Evolutionary conservation across 306 rosid species (phyloP).

Genomic region (Psophocarpus tetragonolobus): DNA sequence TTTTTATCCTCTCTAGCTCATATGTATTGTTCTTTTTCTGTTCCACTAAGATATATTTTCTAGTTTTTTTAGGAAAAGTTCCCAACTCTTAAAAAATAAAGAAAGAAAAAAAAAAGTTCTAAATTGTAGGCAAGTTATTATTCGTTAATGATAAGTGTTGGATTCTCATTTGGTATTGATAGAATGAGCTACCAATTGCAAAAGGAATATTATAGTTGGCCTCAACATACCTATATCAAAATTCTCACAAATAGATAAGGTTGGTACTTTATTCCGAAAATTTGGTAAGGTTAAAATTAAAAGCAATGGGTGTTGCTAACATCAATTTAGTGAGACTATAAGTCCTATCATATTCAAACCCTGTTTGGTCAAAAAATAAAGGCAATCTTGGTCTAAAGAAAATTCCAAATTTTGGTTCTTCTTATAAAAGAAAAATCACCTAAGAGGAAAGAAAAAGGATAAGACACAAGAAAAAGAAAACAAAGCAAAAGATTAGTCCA

Average conservation of each 20-base stretch:
- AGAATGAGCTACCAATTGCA: neutral
- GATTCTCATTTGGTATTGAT: neutral
- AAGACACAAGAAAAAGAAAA: neutral
- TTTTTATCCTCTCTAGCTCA: neutral
- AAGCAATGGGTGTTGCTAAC: neutral
- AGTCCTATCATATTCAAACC: too few species aligned
- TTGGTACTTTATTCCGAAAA: neutral
- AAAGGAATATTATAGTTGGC: neutral
- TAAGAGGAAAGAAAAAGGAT: neutral
- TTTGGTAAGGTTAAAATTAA: neutral
- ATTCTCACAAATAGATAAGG: neutral
- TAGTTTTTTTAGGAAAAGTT: neutral
- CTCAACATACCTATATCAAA: neutral
- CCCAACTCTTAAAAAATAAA: too few species aligned
- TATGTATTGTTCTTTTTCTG: neutral
- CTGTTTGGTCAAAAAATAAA: neutral
- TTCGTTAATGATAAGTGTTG: neutral
- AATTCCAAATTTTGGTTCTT: neutral
- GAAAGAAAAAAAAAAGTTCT: too few species aligned
- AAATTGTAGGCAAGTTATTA: neutral
- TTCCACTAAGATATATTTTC: neutral
- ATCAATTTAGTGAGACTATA: neutral
- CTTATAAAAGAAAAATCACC: neutral
- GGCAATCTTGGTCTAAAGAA: neutral
- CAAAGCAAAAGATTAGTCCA: neutral